These are phyloP conservation scores for Hyaloperonospora brassicae DNA, from an alignment of 352 stramenopile genomes.

Conservation along the genomic window DNA sequence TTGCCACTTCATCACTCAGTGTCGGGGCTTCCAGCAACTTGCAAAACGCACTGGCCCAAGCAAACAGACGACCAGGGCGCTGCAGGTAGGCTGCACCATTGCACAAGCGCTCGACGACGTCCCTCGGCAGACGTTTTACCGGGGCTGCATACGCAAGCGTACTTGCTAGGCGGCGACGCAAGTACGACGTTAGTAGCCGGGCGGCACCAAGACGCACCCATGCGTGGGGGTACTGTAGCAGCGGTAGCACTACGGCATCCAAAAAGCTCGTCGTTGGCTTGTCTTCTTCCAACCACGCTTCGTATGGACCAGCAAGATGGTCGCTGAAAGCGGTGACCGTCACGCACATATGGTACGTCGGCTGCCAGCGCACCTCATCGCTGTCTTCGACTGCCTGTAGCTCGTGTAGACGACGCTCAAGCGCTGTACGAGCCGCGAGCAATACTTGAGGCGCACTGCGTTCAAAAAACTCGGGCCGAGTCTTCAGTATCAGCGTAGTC, in stretches of 20 bases:
- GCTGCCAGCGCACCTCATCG: conserved; percentile 48
- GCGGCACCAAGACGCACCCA: conserved; percentile 61
- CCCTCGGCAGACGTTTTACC: conserved; percentile 23
- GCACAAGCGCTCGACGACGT: conserved; percentile 18
- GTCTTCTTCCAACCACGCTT: conserved; percentile 46
- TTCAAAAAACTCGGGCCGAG: conserved; percentile 68
- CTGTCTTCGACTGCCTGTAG: conserved; percentile 42
- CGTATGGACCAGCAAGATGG: conserved; percentile 47
- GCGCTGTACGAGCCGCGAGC: conserved; percentile 24
- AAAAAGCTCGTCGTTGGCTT: conserved; percentile 30
- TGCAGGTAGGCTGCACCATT: conserved; percentile 43
- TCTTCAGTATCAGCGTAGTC: conserved; percentile 61
- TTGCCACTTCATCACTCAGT: conserved; percentile 42
- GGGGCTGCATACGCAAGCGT: conserved; percentile 36
- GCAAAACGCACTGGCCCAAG: conserved; percentile 43
- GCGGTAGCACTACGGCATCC: conserved; percentile 38
- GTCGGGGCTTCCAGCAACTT: conserved; percentile 63
- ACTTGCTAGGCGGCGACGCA: conserved; percentile 36
- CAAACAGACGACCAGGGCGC: conserved; percentile 51
- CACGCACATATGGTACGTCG: conserved; percentile 52
- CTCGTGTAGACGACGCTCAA: conserved; percentile 29
- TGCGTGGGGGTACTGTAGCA: conserved; percentile 71
- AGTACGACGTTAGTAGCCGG: conserved; percentile 55
- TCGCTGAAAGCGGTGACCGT: conserved; percentile 59
- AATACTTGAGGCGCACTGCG: conserved; percentile 47